phyloP scores from a whole-genome alignment of 2,329 filamentous ascomycete species.

The Epichloe uncinata region DNA sequence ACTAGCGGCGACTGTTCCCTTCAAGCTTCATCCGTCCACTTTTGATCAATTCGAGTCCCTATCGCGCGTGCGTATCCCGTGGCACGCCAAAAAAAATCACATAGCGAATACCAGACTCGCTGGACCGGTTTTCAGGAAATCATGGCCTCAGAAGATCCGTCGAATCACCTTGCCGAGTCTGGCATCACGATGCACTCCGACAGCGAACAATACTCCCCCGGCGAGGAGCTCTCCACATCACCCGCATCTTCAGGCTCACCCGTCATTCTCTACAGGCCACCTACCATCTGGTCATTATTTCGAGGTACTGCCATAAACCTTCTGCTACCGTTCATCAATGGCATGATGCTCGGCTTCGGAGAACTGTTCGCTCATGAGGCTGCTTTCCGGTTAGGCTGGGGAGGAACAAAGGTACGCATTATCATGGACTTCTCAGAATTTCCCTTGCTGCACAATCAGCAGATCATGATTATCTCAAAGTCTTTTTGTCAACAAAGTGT shows the following conservation, averaged over 20 bases:
- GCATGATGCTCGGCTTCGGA: slow-evolving; percentile 95
- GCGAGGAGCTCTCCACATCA: slow-evolving; percentile 47
- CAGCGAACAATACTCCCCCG: slow-evolving; percentile 65
- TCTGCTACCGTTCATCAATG: slow-evolving; percentile 90
- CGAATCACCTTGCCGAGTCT: slow-evolving; percentile 52
- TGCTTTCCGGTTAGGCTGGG: slow-evolving; percentile 87
- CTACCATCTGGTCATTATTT: slow-evolving; percentile 73
- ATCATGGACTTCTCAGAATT: not conserved
- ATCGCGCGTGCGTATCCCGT: not conserved
- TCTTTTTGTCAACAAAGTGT: not conserved
- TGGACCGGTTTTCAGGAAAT: slow-evolving; percentile 4
- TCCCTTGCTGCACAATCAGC: not conserved
- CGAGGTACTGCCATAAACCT: slow-evolving; percentile 90
- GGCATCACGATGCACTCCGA: slow-evolving; percentile 69
- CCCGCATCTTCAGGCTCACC: slow-evolving; percentile 51
- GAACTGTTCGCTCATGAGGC: slow-evolving; percentile 94
- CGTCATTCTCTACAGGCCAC: slow-evolving; percentile 76
- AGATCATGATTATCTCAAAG: not conserved
- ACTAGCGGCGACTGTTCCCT: not conserved
- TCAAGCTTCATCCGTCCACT: not conserved
- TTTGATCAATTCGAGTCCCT: not conserved
- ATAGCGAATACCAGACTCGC: not conserved
- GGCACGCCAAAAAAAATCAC: not conserved
- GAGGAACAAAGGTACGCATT: slow-evolving; percentile 64
- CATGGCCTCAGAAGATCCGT: slow-evolving; percentile 40